Percentiles rank a stretch among this genome's conserved stretches.
These are phyloP conservation scores for Myxozyma monticola DNA, from an alignment of 805 yeast species.

Conservation along the genomic window DNA sequence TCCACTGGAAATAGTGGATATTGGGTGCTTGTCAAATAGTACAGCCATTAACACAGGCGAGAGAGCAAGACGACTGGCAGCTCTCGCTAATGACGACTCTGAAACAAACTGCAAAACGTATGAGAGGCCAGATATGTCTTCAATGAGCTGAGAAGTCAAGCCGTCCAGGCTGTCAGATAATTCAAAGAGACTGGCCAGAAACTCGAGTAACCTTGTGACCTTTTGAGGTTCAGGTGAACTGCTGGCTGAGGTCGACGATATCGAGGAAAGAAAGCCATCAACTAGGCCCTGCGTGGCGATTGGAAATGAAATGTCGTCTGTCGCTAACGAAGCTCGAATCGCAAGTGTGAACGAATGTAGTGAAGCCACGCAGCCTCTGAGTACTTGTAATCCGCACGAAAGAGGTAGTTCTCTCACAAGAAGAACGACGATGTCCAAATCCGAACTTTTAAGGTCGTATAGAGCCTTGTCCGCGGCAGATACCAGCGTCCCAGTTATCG, in stretches of 20 bases:
- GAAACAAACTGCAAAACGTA: slow-evolving; percentile 5
- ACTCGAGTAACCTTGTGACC: background rate
- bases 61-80: slow-evolving; percentile 4
- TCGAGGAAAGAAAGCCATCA: background rate
- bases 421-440: too few species aligned
- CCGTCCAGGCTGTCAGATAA: background rate
- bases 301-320: slow-evolving; percentile 14
- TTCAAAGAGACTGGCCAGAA: slow-evolving; percentile 2
- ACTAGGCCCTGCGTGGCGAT: background rate
- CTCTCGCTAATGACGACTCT: slow-evolving; percentile 4
- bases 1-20: background rate
- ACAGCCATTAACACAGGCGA: background rate
- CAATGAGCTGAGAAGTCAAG: background rate
- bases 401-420: too few species aligned
- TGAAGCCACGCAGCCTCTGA: too few species aligned
- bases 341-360: too few species aligned
- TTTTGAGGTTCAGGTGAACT: background rate
- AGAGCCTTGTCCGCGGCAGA: too few species aligned
- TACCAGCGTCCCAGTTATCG: too few species aligned
- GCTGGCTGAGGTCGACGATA: background rate
- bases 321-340: too few species aligned
- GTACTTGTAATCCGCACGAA: too few species aligned
- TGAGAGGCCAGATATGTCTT: background rate
- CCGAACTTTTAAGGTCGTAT: too few species aligned
- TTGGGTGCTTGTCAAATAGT: background rate